These are phyloP conservation scores for Cylindrodendrum hubeiense DNA, from an alignment of 2,329 filamentous ascomycete genomes.

Conservation along the genomic window DNA sequence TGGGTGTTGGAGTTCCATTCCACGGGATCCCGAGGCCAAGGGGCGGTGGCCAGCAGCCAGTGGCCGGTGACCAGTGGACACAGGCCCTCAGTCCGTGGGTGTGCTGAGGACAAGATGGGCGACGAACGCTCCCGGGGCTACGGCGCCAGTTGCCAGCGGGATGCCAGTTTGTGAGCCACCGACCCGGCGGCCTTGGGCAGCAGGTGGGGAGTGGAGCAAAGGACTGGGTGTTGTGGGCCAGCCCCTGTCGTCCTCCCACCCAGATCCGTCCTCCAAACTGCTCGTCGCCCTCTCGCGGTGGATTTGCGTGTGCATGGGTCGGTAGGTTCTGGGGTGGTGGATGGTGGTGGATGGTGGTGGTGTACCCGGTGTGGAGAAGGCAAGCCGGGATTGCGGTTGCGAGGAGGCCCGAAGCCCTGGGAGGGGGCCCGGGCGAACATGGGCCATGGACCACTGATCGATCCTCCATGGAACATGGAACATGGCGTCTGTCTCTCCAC, in stretches of 20 bases:
- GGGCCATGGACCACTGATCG: conserved; percentile 14
- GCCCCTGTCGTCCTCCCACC: conserved; percentile 13
- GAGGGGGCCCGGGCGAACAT: conserved; percentile 15
- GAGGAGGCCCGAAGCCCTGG: conserved; percentile 13
- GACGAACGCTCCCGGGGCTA: conserved; percentile 30
- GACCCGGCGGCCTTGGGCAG: conserved; percentile 11
- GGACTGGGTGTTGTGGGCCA: background rate
- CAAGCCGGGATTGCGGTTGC: conserved; percentile 13
- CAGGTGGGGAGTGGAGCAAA: conserved; percentile 11
- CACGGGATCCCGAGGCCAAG: conserved; percentile 12
- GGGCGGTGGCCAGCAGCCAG: conserved; percentile 4
- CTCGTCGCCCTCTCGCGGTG: background rate
- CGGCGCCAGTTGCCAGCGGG: conserved; percentile 18
- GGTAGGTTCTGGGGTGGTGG: conserved; percentile 14
- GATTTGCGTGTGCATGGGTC: background rate
- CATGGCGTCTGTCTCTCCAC: conserved; percentile 24
- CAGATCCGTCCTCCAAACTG: conserved; percentile 14
- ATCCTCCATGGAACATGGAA: conserved; percentile 16
- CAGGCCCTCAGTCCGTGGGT: background rate
- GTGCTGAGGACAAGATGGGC: conserved; percentile 1
- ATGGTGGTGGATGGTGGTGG: conserved; percentile 14
- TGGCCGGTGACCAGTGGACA: background rate
- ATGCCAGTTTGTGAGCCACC: conserved; percentile 11
- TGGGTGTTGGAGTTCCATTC: conserved; percentile 13
- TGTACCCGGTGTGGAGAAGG: conserved; percentile 17